These are phyloP conservation scores for Penicillium sp. DNA, from an alignment of 2,329 filamentous ascomycete genomes.

Conservation along the genomic window DNA sequence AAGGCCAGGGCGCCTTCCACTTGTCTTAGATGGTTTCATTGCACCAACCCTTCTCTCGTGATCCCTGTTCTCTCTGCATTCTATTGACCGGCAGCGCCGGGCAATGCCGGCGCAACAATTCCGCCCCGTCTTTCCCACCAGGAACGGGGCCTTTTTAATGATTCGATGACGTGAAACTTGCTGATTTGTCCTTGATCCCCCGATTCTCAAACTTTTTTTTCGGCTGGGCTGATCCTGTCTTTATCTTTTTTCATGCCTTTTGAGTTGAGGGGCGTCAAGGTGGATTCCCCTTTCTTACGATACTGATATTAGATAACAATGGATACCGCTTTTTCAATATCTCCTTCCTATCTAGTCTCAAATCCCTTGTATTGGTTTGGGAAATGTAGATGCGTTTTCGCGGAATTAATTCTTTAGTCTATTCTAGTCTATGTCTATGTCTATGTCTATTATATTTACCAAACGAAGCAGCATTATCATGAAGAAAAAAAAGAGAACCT, in stretches of 20 bases:
- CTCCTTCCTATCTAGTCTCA: not conserved
- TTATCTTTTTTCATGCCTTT: slow-evolving; percentile 16
- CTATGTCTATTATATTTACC: not conserved
- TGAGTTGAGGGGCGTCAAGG: slow-evolving; percentile 23
- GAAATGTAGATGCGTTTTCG: not conserved
- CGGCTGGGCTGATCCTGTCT: slow-evolving; percentile 18
- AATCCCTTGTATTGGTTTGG: not conserved
- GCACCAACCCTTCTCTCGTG: not conserved
- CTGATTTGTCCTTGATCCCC: slow-evolving; percentile 16
- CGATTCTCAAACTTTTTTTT: slow-evolving; percentile 13
- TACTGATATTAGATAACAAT: slow-evolving; percentile 30
- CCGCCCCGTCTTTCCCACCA: slow-evolving; percentile 6
- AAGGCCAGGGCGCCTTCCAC: slow-evolving; percentile 97
- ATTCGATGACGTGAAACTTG: slow-evolving; percentile 19
- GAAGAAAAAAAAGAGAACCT: not conserved
- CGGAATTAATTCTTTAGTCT: not conserved
- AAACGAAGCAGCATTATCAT: not conserved
- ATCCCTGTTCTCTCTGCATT: not conserved
- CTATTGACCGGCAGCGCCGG: slow-evolving; percentile 1
- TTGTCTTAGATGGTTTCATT: slow-evolving; percentile 61
- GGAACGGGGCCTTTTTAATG: slow-evolving; percentile 13
- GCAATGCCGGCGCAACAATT: slow-evolving; percentile 8
- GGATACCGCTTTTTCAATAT: slow-evolving; percentile 10
- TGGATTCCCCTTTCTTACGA: slow-evolving; percentile 9
- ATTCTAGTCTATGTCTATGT: not conserved